Evolutionary conservation across 2,329 filamentous ascomycete species (phyloP), one percentile per base, ranked within the genome.

Genomic region (Aspergillus spinulosporus): DNA sequence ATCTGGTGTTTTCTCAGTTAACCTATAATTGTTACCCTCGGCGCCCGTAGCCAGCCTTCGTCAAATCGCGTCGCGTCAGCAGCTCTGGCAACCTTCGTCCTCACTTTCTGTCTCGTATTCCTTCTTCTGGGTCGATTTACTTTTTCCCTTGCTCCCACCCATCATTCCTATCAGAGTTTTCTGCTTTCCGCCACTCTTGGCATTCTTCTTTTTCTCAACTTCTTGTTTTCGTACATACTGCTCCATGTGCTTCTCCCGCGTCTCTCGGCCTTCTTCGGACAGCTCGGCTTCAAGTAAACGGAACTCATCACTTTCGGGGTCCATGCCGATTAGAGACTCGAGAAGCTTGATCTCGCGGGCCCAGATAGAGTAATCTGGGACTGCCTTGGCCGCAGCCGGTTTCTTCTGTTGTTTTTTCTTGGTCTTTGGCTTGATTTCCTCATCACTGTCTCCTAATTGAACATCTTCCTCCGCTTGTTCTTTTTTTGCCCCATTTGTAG

Each of bases 291-390:
- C 90, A 51, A 90, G 74, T 9, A 77, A 72, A 63, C 74, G 77
- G 69, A 97, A 97, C 65, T 89, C 87, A 7, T 86, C 80, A n/a
- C 84, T 80, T 36, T 91, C 88, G 0, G 84, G 71, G 69, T 97
- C 88, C 84, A 92, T 90, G 5, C 87, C 93, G 42, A 97, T 88
- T 49, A 99, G 78, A 45, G 86, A 86, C 75, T 99, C 94, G 4
- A 99, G 82, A 61, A 97, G 78, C 78, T 97, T 97, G 75, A 99
- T 97, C 77, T 99, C 94, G 45, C 87, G 82, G 1, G 92, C 92
- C 92, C 93, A 97, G 12, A 97, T 82, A 52, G 84, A 79, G 72
- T 87, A 90, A 72, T 97, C 91, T 68, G 96, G 89, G 37, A 86
- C 73, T 29, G 81, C 80, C 12, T 63, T 66, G 2, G 67, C 59